Conservation (phyloP, 345 rosid species). For the Salix suchowensis region DNA sequence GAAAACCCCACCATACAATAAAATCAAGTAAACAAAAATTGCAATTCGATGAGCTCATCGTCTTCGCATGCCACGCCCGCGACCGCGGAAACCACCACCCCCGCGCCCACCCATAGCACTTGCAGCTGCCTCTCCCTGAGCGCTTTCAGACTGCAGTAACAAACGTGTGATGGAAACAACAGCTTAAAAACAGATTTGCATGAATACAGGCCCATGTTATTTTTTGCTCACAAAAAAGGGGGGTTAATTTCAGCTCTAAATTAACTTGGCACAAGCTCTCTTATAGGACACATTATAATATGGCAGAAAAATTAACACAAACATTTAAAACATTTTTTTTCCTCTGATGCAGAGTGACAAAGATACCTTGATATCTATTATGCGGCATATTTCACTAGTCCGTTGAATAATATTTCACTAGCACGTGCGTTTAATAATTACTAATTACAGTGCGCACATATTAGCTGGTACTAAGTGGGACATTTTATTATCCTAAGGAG, state of each 20-base stretch:
- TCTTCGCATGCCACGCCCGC: constrained; percentile 99
- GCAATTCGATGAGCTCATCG: constrained; percentile 38
- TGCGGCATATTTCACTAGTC: neutral
- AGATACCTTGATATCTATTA: neutral
- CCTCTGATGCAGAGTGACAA: neutral
- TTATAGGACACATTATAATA: neutral
- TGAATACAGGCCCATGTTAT: neutral
- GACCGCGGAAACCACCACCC: constrained; percentile 67
- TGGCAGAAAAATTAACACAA: neutral
- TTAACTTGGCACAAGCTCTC: neutral
- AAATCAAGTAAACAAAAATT: neutral
- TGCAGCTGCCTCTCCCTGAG: constrained; percentile 93
- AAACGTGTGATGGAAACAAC: neutral
- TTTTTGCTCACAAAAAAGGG: neutral
- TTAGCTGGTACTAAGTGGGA: neutral
- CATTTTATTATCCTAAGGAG: neutral
- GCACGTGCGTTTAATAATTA: neutral
- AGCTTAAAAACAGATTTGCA: neutral
- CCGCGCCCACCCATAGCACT: constrained; percentile 86
- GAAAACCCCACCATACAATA: neutral
- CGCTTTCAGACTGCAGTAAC: constrained; percentile 81
- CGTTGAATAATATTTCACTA: neutral
- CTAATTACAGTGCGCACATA: neutral
- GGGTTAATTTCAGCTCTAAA: neutral
- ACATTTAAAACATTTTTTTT: neutral